Percentiles rank a stretch among this genome's conserved stretches.
Conservation (phyloP, 257 asterid species). For the Nicotiana knightiana region DNA sequence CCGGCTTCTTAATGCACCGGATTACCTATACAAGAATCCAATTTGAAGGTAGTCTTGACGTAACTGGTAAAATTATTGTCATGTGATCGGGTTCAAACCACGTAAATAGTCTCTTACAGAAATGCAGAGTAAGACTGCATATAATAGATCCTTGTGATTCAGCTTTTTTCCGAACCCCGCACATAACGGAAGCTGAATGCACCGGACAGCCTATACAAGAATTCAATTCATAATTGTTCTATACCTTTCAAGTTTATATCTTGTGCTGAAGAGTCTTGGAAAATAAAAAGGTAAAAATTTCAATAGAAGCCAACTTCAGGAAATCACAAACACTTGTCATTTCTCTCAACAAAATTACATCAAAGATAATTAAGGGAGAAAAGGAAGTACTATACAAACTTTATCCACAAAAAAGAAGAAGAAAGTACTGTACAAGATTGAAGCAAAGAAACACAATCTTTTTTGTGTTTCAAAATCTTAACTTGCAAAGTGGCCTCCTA, state of each 20-base stretch:
- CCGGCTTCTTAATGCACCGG: too few relatives aligned
- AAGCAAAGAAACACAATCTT: background rate
- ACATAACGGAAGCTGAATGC: too few relatives aligned
- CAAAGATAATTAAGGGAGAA: background rate
- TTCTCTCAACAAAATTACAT: background rate
- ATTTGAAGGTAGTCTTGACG: too few relatives aligned
- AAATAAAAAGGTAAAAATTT: background rate
- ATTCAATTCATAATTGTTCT: background rate
- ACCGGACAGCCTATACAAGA: too few relatives aligned
- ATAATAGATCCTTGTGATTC: too few relatives aligned
- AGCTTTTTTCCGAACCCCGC: fast-evolving
- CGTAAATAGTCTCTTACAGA: too few relatives aligned
- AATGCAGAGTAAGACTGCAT: too few relatives aligned
- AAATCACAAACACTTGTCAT: background rate
- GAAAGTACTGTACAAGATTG: background rate
- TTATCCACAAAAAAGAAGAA: background rate
- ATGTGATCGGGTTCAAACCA: too few relatives aligned
- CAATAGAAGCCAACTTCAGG: background rate
- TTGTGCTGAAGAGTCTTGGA: background rate
- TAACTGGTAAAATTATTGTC: too few relatives aligned
- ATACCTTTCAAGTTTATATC: background rate
- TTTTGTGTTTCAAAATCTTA: background rate
- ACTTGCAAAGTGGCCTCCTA: background rate
- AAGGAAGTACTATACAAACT: background rate
- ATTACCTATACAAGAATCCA: too few relatives aligned